Base-by-base conservation (phyloP, 345 rosid genomes). In the Lepidium sativum region DNA sequence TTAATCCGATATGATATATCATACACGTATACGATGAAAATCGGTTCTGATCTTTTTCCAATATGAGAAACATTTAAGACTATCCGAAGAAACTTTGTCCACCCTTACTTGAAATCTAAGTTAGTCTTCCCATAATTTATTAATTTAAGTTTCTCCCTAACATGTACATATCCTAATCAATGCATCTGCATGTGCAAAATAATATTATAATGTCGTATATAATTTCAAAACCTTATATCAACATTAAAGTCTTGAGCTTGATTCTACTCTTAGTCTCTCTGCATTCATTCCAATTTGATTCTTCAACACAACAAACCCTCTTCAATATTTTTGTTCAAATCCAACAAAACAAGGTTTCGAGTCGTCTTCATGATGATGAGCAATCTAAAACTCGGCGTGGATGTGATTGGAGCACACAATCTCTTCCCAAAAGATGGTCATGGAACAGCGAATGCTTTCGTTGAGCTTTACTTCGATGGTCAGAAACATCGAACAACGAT, bases 371-470 rank as follows among this genome's bases (percentile, higher is more conserved):
- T 71, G 60, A 75, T 50, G 63, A 84, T 87, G 91, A 86, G 75
- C 66, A 83, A 83, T 78, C 87, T 94, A 65, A 94, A 90, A 80
- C 89, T 94, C 2, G 97, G 86, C 10, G 86, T 94, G 1, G 96
- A 86, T 40, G 95, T 94, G 68, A 75, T 94, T 25, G 74, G 96
- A 66, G 97, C 99, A 31, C 97, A 87, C 77, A 82, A 87, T 77
- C 97, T 94, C 42, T 74, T 94, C 77, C 92, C 99, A 2, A 94
- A 90, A 80, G 99, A 94, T 18, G 97, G 96, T 18, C 82, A 77
- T 58, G 99, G 99, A 75, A 87, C 99, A 34, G 80, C 96, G 16
- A 90, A 73, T 65, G 84, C 96, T 47, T 88, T 76, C 49, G 89
- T 94, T 7, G 99, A 94, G 83, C 90, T 90, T 63, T 77, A 44